phyloP scores from a whole-genome alignment of 352 stramenopile genomes.

The Pythium pyrilobum region DNA sequence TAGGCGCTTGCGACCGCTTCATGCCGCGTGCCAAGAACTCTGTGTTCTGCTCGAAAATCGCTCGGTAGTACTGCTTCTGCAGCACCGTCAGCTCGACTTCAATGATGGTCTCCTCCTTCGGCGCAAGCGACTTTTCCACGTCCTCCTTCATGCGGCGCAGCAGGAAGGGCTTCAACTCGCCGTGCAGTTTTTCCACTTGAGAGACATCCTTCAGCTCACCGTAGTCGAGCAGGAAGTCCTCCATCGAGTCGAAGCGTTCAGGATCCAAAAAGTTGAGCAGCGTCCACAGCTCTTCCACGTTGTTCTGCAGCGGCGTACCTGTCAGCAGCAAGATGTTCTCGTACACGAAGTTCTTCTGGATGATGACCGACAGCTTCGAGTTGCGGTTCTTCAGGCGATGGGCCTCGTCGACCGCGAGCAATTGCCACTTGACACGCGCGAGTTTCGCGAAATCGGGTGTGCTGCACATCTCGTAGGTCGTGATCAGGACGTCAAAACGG shows the following conservation, averaged over 20 bases:
- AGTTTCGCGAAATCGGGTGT: constrained; percentile 94
- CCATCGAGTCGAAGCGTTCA: constrained; percentile 91
- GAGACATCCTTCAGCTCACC: constrained; percentile 89
- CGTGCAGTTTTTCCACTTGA: constrained; percentile 85
- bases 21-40: constrained; percentile 81
- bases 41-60: constrained; percentile 92
- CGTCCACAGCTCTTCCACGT: constrained; percentile 94
- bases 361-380: constrained; percentile 90
- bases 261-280: constrained; percentile 98
- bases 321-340: constrained; percentile 88
- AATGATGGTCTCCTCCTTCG: constrained; percentile 89
- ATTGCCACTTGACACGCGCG: constrained; percentile 90
- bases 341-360: constrained; percentile 76
- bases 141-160: constrained; percentile 88
- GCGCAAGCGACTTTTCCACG: constrained; percentile 84
- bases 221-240: constrained; percentile 93
- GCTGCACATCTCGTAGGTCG: constrained; percentile 98
- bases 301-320: constrained; percentile 89
- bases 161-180: constrained; percentile 80
- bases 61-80: constrained; percentile 89
- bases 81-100: constrained; percentile 89
- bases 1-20: constrained; percentile 69
- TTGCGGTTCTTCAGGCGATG: constrained; percentile 98
- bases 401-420: constrained; percentile 98
- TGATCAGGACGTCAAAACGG: constrained; percentile 99